phyloP scores from a whole-genome alignment of 2,329 filamentous ascomycete genomes.

The Fusarium sp. region DNA sequence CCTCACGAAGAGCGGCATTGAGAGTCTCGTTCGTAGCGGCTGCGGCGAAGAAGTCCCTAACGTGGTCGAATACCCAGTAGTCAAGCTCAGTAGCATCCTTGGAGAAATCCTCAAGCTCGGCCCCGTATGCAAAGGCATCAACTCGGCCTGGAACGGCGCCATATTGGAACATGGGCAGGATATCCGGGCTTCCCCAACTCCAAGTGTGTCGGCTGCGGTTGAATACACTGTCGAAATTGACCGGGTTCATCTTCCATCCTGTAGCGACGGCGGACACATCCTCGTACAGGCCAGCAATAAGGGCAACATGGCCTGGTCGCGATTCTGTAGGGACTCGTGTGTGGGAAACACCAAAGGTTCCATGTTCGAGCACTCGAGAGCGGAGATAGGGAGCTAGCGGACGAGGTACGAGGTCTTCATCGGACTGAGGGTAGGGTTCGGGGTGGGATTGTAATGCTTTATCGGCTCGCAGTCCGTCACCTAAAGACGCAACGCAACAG shows the following conservation, averaged over 20 bases:
- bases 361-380: conserved; percentile 87
- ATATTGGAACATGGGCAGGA: conserved; percentile 95
- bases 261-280: conserved; percentile 98
- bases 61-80: conserved; percentile 95
- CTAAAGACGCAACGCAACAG: conserved; percentile 56
- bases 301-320: conserved; percentile 93
- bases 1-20: conserved; percentile 78
- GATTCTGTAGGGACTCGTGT: conserved; percentile 98
- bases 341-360: conserved; percentile 97
- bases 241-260: conserved; percentile 98
- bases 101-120: conserved; percentile 92
- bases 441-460: conserved; percentile 96
- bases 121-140: conserved; percentile 86
- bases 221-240: conserved; percentile 99
- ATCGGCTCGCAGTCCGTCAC: conserved; percentile 94
- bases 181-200: conserved; percentile 99
- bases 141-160: conserved; percentile 91
- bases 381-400: conserved; percentile 93
- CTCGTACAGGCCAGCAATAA: conserved; percentile 97
- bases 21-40: conserved; percentile 85
- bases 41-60: conserved; percentile 86
- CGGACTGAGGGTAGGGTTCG: conserved; percentile 81
- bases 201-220: conserved; percentile 97
- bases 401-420: conserved; percentile 77
- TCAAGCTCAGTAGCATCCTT: conserved; percentile 86